Conservation (phyloP, 306 rosid species). For the Quillaja saponaria region DNA sequence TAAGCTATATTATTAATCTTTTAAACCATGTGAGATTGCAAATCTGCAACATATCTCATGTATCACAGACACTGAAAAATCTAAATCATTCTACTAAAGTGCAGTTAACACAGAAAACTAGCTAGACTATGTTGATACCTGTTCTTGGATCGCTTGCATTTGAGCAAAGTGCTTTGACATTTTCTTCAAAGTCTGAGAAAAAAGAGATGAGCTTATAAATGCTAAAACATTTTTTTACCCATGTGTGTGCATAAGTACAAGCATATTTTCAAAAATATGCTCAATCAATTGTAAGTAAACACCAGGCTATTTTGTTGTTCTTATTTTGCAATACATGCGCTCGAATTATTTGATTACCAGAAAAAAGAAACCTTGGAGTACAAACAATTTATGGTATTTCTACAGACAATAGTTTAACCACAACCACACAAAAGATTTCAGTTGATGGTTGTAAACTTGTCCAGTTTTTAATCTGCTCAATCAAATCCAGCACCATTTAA, state of each 20-base stretch:
- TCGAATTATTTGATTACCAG: too few species aligned
- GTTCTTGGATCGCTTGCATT: conserved; percentile 81
- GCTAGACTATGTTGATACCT: conserved; percentile 44
- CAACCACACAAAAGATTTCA: too few species aligned
- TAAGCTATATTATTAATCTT: too few species aligned
- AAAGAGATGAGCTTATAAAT: conserved; percentile 6
- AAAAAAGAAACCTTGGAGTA: too few species aligned
- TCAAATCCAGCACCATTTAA: too few species aligned
- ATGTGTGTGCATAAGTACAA: not conserved
- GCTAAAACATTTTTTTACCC: conserved; percentile 1
- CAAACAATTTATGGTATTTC: too few species aligned
- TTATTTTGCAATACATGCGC: not conserved
- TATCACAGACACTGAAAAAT: conserved; percentile 6
- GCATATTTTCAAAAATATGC: not conserved
- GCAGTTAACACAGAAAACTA: conserved; percentile 16
- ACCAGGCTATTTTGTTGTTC: not conserved
- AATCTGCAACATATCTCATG: conserved; percentile 20
- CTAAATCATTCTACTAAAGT: conserved; percentile 4
- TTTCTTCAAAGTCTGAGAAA: conserved; percentile 67
- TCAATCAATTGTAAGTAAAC: too few species aligned
- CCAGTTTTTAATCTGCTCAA: too few species aligned
- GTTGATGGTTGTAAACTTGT: too few species aligned
- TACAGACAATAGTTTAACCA: too few species aligned
- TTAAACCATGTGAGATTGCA: conserved; percentile 2
- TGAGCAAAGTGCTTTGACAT: conserved; percentile 65